phyloP scores from a whole-genome alignment of 805 yeast species.

The Hemisphaericaspora nanyangensis region DNA sequence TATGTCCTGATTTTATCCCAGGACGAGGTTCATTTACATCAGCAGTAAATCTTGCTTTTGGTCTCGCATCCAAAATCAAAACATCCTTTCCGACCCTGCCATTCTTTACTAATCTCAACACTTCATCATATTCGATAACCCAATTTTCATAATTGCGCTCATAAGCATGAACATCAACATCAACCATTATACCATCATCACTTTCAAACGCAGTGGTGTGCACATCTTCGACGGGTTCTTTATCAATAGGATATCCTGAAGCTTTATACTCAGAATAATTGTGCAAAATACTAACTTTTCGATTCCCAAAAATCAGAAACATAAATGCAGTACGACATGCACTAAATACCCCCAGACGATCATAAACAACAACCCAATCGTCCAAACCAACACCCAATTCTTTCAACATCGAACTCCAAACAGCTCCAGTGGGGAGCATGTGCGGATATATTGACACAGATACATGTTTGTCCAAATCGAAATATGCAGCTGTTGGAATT shows the following conservation, averaged over 20 bases:
- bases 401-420: conserved; percentile 52
- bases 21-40: conserved; percentile 83
- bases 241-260: conserved; percentile 45
- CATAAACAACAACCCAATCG: conserved; percentile 77
- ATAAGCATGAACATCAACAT: conserved; percentile 23
- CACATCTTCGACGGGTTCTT: conserved; percentile 18
- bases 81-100: conserved; percentile 44
- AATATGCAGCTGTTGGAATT: conserved; percentile 62
- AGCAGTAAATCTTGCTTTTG: conserved; percentile 72
- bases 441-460: conserved; percentile 70
- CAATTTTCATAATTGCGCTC: conserved; percentile 35
- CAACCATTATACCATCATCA: conserved; percentile 13
- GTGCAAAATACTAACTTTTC: conserved; percentile 64
- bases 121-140: conserved; percentile 64
- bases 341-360: conserved; percentile 78
- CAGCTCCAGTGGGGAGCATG: conserved; percentile 69
- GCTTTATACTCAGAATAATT: conserved; percentile 54
- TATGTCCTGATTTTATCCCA: conserved; percentile 85
- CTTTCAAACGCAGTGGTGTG: conserved; percentile 17
- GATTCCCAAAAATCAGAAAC: conserved; percentile 73
- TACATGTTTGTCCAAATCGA: conserved; percentile 71
- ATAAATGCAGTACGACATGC: conserved; percentile 95
- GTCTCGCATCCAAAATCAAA: conserved; percentile 77
- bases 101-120: conserved; percentile 52
- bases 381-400: conserved; percentile 50